These are phyloP conservation scores for Thinopyrum elongatum DNA, from an alignment of 176 grass and related monocot genomes.

Conservation along the genomic window DNA sequence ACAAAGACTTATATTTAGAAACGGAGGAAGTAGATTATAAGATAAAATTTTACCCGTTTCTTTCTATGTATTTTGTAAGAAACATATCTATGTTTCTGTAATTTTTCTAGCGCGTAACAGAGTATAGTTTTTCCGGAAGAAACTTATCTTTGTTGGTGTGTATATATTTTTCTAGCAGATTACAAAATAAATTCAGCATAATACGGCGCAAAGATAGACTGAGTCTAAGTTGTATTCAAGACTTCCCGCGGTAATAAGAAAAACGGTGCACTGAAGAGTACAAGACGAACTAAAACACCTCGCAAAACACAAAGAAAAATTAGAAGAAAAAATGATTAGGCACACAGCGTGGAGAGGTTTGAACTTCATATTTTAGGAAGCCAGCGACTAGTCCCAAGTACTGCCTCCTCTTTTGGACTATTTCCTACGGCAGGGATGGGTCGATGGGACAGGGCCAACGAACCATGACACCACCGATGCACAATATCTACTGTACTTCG, in stretches of 20 bases:
- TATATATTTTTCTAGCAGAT: too few species aligned
- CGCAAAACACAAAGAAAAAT: background rate
- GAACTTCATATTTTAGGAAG: background rate
- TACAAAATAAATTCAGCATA: background rate
- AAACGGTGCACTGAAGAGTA: background rate
- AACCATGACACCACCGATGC: conserved; percentile 6
- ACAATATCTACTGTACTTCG: background rate
- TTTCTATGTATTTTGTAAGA: background rate
- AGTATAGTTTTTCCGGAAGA: too few species aligned
- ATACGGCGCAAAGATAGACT: background rate
- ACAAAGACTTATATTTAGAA: too few species aligned
- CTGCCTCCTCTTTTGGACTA: too few species aligned
- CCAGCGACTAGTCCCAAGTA: background rate
- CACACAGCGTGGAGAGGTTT: background rate
- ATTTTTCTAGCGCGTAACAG: too few species aligned
- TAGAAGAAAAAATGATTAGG: background rate
- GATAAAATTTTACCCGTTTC: too few species aligned
- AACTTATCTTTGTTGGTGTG: background rate
- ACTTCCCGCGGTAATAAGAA: background rate
- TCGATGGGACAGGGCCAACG: background rate
- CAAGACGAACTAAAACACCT: background rate
- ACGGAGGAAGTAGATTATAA: too few species aligned
- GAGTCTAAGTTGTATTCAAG: background rate
- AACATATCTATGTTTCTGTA: background rate
- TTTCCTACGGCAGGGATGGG: background rate